These are phyloP conservation scores for Naganishia vishniacii DNA, from an alignment of 768 basidiomycete species.

Conservation along the genomic window DNA sequence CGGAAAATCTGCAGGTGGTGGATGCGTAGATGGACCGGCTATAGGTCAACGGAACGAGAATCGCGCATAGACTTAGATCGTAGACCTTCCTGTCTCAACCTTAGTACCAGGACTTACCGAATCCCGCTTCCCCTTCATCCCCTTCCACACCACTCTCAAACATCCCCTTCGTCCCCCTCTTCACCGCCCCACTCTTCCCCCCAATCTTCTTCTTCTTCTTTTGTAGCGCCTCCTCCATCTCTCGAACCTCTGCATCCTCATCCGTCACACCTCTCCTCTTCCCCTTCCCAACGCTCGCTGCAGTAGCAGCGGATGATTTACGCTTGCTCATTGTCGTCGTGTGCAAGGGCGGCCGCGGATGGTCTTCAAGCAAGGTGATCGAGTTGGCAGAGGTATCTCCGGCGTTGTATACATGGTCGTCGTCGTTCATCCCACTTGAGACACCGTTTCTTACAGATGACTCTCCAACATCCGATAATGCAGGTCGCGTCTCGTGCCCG, in stretches of 20 bases:
- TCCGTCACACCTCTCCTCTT: constrained; percentile 14
- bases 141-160: not conserved
- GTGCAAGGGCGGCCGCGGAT: too few relatives aligned
- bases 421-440: not conserved
- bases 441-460: not conserved
- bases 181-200: not conserved
- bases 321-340: not conserved
- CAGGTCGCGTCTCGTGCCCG: not conserved
- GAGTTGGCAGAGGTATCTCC: constrained; percentile 9
- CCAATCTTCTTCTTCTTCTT: not conserved
- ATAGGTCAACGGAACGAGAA: too few relatives aligned
- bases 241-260: constrained; percentile 27
- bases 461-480: not conserved
- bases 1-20: not conserved
- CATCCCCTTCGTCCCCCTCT: not conserved
- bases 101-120: too few relatives aligned
- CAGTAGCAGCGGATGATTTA: not conserved
- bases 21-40: not conserved
- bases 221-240: constrained; percentile 21
- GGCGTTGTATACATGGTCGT: not conserved
- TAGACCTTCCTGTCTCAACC: too few relatives aligned
- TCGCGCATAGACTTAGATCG: too few relatives aligned
- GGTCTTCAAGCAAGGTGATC: not conserved
- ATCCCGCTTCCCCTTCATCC: not conserved
- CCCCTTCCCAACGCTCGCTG: not conserved